Evolutionary conservation across 2,329 filamentous ascomycete species (phyloP), one percentile per base, ranked within the genome.

Genomic region (Alternaria arbusti): DNA sequence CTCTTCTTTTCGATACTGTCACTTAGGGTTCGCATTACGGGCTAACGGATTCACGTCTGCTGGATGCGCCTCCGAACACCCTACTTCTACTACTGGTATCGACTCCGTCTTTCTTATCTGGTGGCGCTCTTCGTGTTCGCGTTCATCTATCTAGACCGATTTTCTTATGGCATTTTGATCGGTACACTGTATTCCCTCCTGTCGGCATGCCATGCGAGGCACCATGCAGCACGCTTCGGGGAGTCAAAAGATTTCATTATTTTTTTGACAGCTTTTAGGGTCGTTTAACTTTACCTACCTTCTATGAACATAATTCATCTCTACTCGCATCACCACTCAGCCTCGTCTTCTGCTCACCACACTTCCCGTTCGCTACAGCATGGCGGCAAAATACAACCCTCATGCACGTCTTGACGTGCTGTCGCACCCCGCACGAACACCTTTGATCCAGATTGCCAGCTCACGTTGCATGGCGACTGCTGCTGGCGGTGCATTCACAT

Each of bases 281-380:
- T 63, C 54, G 61, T 63, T 59, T 64, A 67, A 57, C 55, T 67
- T 70, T 58, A 61, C 59, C 47, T 63, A 63, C 57, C 70, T 75
- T 76, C 68, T 74, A 74, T 75, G 74, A 69, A 76, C 66, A 75
- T 76, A 77, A 73, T 76, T 74, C 67, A 63, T 63, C 61, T 63
- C 61, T 59, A 60, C 56, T 55, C 45, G 50, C 56, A 32, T 15
- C 30, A 15, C 47, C 13, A 15, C 13, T 2, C 46, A 43, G 5
- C 11, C 13, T 47, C 25, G 13, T 45, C 46, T 6, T 12, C 22
- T 43, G 23, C 40, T 36, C 20, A 46, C 54, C 4, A 7, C 25
- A 20, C 23, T 43, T 5, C 22, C 20, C n/a, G 22, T 44, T 25
- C 32, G 36, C 32, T 22, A 15, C 22, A 54, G 15, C 23, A 32